These are phyloP conservation scores for Macrolepiota dolichaula DNA, from an alignment of 768 basidiomycete species.

Conservation along the genomic window DNA sequence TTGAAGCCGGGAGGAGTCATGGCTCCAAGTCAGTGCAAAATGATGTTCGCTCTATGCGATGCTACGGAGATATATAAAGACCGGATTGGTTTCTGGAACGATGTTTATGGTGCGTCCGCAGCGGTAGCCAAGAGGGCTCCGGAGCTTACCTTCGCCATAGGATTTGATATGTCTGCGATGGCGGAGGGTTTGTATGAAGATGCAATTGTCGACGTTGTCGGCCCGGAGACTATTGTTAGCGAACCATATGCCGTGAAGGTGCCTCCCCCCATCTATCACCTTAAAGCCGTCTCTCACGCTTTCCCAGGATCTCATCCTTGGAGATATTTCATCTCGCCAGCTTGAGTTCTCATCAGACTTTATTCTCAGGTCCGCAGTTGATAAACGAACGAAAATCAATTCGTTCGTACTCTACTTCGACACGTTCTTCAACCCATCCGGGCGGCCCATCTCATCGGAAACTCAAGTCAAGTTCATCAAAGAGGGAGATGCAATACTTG, in stretches of 20 bases:
- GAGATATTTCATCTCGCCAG: conserved; percentile 58
- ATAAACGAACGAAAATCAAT: conserved; percentile 62
- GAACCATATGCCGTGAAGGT: conserved; percentile 69
- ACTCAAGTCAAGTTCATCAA: conserved; percentile 53
- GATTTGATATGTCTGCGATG: conserved; percentile 90
- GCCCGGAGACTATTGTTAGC: conserved; percentile 61
- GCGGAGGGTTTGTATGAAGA: conserved; percentile 69
- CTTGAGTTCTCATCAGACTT: conserved; percentile 82
- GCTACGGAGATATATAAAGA: conserved; percentile 74
- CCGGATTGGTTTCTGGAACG: conserved; percentile 85
- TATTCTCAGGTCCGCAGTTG: conserved; percentile 60
- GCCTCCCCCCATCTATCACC: neutral
- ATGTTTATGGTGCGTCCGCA: conserved; percentile 72
- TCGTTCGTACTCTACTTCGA: conserved; percentile 93
- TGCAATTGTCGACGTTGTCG: conserved; percentile 79
- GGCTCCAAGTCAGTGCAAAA: conserved; percentile 86
- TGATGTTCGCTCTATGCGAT: conserved; percentile 83
- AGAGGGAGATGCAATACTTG: conserved; percentile 59
- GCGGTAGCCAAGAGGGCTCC: neutral
- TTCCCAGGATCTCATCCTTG: conserved; percentile 71
- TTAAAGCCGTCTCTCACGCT: neutral
- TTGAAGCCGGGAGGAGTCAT: conserved; percentile 75
- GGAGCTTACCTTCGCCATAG: conserved; percentile 32
- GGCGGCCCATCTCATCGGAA: conserved; percentile 46
- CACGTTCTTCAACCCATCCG: conserved; percentile 76